Base-by-base conservation (phyloP, 345 rosid genomes). In the Moricandia arvensis region DNA sequence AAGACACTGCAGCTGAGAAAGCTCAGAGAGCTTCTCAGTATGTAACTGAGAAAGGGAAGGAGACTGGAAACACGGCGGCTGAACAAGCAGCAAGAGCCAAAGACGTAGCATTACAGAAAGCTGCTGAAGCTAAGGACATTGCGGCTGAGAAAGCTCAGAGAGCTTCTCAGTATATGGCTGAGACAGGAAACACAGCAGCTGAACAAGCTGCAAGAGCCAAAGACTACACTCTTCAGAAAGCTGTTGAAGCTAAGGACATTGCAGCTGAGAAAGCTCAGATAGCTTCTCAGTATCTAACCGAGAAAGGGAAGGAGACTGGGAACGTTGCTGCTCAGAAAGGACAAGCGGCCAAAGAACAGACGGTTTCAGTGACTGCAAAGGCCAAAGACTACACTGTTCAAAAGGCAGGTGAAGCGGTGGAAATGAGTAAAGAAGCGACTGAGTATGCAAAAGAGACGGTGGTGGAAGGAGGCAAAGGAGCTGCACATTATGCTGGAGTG, bases 381-480 rank as follows among this genome's bases (percentile, higher is more conserved):
- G 79, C 79, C 1, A 75, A 65, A 59, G 82, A 75, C 43, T 79
- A 68, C 16, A 74, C 78, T 1, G 74, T 74, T 55, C 62, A 74
- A 17, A 79, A 68, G 65, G 79, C 83, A 0, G 69, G 81, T 1
- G 81, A 80, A 18, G 80, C 78, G 1, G 47, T 69, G 10, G 83
- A 79, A 4, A 47, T 63, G 8, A 75, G 57, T 33, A 70, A 76
- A 49, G 78, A 62, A 24, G 83, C 66, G 0, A 80, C 86, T 4
- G 79, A 68, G 34, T 85, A 78, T 29, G 81, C 83, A 0, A 79
- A 38, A 16, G 93, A 89, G 47, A 75, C 17, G 10, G 72, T 85
- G 0, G 86, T 85, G 64, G 90, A 87, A 66, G 87, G 74, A 4
- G 85, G 88, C 9, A 87, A 86, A 70, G 87, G 35, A n/a, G 89